A percentile compares a stretch with the other conserved stretches of the same genome.
These are phyloP conservation scores for Cercospora brassicicola DNA, from an alignment of 2,329 filamentous ascomycete genomes.

Conservation along the genomic window DNA sequence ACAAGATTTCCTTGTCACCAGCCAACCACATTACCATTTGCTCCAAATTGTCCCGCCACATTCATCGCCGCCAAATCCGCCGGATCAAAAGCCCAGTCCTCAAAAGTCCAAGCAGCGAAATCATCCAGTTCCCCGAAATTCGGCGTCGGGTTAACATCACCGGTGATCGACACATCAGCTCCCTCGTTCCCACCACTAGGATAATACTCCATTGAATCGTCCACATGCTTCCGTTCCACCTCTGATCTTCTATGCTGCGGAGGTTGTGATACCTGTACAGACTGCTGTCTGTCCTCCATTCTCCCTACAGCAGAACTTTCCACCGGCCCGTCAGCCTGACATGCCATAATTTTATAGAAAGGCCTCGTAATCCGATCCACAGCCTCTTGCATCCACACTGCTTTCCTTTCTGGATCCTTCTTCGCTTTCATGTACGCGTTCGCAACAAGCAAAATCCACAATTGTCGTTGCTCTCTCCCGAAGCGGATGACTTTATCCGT, in stretches of 20 bases:
- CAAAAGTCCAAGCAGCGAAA: conserved; percentile 37
- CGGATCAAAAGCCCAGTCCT: conserved; percentile 34
- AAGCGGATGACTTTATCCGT: conserved; percentile 35
- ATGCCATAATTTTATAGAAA: conserved; percentile 38
- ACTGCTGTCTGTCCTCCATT: not conserved
- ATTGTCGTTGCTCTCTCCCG: conserved; percentile 35
- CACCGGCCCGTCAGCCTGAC: conserved; percentile 30
- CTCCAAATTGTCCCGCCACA: not conserved
- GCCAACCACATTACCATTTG: not conserved
- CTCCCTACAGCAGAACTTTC: not conserved
- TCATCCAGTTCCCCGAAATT: conserved; percentile 34
- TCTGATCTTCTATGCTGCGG: not conserved
- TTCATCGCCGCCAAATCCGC: conserved; percentile 23
- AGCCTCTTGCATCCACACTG: conserved; percentile 36
- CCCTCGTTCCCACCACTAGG: not conserved
- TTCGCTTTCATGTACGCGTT: conserved; percentile 32
- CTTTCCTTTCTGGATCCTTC: conserved; percentile 27
- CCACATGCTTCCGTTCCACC: not conserved
- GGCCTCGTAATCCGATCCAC: conserved; percentile 34
- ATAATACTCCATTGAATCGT: conserved; percentile 14
- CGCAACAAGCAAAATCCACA: conserved; percentile 36
- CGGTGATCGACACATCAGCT: not conserved
- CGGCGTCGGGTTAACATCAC: not conserved
- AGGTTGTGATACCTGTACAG: conserved; percentile 2
- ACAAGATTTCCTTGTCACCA: not conserved